Evolutionary conservation across 768 basidiomycete genomes (phyloP).

Genomic region (Trametes maxima): DNA sequence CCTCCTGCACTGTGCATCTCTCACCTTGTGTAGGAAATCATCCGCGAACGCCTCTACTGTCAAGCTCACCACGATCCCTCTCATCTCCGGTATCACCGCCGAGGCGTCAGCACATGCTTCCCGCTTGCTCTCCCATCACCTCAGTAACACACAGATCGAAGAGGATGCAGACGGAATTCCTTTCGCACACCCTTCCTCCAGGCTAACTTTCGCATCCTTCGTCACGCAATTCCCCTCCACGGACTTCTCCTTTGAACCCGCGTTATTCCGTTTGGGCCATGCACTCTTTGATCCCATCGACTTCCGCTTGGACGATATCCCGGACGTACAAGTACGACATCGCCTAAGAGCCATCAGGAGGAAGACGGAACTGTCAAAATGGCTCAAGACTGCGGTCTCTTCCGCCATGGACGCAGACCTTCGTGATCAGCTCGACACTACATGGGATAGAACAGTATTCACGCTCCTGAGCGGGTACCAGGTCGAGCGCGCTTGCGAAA

Average conservation of each 20-base stretch:
- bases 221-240: slow-evolving; percentile 66
- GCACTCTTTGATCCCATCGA: slow-evolving; percentile 88
- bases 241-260: slow-evolving; percentile 74
- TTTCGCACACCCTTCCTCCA: slow-evolving; percentile 61
- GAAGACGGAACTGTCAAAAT: slow-evolving; percentile 77
- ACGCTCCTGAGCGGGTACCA: slow-evolving; percentile 86
- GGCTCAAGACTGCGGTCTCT: slow-evolving; percentile 78
- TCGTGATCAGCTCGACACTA: slow-evolving; percentile 46
- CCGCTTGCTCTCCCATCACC: slow-evolving; percentile 76
- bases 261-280: slow-evolving; percentile 83
- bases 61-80: slow-evolving; percentile 50
- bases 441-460: slow-evolving; percentile 61
- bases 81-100: slow-evolving; percentile 37
- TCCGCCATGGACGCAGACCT: slow-evolving; percentile 74
- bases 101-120: slow-evolving; percentile 47
- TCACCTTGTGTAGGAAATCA: slow-evolving; percentile 41
- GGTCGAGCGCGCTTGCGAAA: slow-evolving; percentile 76
- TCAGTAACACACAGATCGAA: slow-evolving; percentile 70
- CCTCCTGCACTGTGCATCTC: background rate
- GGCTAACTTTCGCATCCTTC: slow-evolving; percentile 81
- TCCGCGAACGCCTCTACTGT: slow-evolving; percentile 68
- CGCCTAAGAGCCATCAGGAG: slow-evolving; percentile 67
- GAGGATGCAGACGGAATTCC: slow-evolving; percentile 72
- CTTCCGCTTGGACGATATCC: slow-evolving; percentile 55
- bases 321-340: slow-evolving; percentile 63